A percentile compares a stretch with the other conserved stretches of the same genome.
These are phyloP conservation scores for Kwoniella newhampshirensis DNA, from an alignment of 768 basidiomycete genomes.

Conservation along the genomic window DNA sequence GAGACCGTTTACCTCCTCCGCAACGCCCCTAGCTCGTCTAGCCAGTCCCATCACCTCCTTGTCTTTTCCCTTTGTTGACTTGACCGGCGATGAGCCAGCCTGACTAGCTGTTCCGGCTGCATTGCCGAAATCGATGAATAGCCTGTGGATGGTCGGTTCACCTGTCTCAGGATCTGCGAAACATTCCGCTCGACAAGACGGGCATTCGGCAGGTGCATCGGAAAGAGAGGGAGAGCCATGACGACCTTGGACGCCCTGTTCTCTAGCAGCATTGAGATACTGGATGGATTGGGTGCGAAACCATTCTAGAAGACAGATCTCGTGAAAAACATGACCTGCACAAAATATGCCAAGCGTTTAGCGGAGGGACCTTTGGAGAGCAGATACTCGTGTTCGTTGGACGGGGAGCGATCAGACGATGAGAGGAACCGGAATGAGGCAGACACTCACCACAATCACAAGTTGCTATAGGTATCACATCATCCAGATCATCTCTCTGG, in stretches of 20 bases:
- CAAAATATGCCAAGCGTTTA: too few species aligned
- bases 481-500: slow-evolving; percentile 35
- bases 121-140: slow-evolving; percentile 32
- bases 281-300: slow-evolving; percentile 29
- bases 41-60: slow-evolving; percentile 31
- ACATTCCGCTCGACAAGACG: slow-evolving; percentile 35
- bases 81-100: slow-evolving; percentile 8
- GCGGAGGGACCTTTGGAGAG: not conserved
- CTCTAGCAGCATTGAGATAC: slow-evolving; percentile 22
- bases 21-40: slow-evolving; percentile 31
- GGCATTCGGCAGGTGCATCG: slow-evolving; percentile 37
- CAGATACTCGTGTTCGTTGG: not conserved
- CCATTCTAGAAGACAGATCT: slow-evolving; percentile 32
- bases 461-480: slow-evolving; percentile 29
- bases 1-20: slow-evolving; percentile 22
- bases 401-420: too few species aligned
- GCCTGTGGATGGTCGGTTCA: slow-evolving; percentile 31
- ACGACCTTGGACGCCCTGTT: slow-evolving; percentile 16
- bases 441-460: slow-evolving; percentile 38
- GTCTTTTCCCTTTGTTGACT: slow-evolving; percentile 13
- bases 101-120: slow-evolving; percentile 7
- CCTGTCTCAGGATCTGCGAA: slow-evolving; percentile 38
- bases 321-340: slow-evolving; percentile 44
- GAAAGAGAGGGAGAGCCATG: slow-evolving; percentile 21
- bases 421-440: not conserved